Evolutionary conservation across 306 rosid genomes (phyloP).

Genomic region (Cucurbita pepo): DNA sequence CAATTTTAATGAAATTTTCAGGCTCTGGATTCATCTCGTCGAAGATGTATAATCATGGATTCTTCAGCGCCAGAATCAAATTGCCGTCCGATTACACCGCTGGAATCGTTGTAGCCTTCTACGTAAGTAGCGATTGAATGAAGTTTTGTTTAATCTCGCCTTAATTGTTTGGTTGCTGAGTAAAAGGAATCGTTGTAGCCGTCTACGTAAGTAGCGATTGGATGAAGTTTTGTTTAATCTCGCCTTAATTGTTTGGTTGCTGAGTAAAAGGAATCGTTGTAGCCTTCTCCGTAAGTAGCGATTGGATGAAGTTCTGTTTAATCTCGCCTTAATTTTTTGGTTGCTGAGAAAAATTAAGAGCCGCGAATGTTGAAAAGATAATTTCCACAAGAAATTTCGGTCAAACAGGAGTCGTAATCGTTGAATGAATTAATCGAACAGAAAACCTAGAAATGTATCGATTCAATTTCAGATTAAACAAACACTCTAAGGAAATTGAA

Average conservation of each 20-base stretch:
- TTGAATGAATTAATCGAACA: background rate
- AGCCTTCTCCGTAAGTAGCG: slow-evolving; percentile 11
- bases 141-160: background rate
- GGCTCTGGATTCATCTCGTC: slow-evolving; percentile 94
- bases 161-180: background rate
- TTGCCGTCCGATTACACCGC: slow-evolving; percentile 82
- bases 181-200: slow-evolving; percentile 49
- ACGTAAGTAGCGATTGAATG: background rate
- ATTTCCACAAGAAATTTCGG: background rate
- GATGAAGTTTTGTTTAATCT: background rate
- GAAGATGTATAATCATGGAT: slow-evolving; percentile 62
- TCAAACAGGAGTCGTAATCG: background rate
- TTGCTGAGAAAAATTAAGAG: background rate
- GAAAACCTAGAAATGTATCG: background rate
- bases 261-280: slow-evolving; percentile 43
- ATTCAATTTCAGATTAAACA: background rate
- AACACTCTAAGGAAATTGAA: background rate
- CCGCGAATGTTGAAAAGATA: background rate
- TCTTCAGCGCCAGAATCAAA: slow-evolving; percentile 82
- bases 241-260: background rate
- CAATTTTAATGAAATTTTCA: background rate
- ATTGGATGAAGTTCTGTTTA: background rate
- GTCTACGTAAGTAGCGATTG: background rate
- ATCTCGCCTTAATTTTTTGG: background rate
- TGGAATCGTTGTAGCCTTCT: slow-evolving; percentile 55